Base-by-base conservation (phyloP, 805 yeast genomes). In the Candida coleopterorum region DNA sequence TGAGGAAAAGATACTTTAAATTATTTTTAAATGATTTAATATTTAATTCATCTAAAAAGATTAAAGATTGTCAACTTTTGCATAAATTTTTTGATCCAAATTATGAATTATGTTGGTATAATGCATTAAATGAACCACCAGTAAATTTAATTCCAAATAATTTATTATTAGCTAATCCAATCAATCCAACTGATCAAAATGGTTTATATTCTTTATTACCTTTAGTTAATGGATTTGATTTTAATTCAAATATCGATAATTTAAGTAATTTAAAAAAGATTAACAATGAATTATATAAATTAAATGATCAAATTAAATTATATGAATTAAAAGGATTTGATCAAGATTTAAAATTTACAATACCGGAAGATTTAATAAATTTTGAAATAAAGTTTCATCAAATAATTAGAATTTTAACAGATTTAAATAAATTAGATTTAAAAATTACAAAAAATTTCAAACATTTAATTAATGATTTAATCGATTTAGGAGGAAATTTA, bases 401-500 rank as follows among this genome's bases (percentile, higher is more conserved):
- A 30, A 54, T 57, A 35, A 52, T 66, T 25, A 58, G 55, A 32
- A 48, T 60, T 4, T 45, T 65, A 18, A 40, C 45, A 18, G 65
- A 60, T 23, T 44, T 74, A 29, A 72, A 71, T 41, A 54, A 53
- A 29, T 42, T 60, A 4, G 58, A 63, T 42, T 51, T 65, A n/a
- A 56, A 61, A 18, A 47, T 70, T 8, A 55, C 60, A 16, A 64
- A 67, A 30, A 62, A 66, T 44, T 63, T 65, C 41, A 69, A 68
- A 35, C 45, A 48, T 0, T 51, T 71, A 23, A 58, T 72, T 34
- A 40, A 56, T 11, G 55, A 60, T 4, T 48, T 75, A 43, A 64
- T 74, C 10, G 78, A 74, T 47, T 56, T 76, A 34, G 81, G 81
- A 15, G 79, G 78, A 3, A 72, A 73, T 46, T 63, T 75, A 46